Evolutionary conservation across 768 basidiomycete genomes (phyloP).

Genomic region (Phaffia australis): DNA sequence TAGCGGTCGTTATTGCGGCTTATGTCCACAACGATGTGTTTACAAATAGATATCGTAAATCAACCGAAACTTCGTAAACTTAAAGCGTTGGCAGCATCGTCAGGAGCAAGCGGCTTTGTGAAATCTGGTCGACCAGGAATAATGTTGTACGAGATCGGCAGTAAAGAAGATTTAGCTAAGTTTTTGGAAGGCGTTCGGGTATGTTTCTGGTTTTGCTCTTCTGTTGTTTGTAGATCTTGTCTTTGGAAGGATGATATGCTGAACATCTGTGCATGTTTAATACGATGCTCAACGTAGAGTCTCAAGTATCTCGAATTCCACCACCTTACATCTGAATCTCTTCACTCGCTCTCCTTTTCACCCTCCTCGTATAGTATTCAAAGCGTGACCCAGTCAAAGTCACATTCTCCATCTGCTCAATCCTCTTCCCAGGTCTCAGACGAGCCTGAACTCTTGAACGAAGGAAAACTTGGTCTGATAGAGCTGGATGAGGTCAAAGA

Average conservation of each 20-base stretch:
- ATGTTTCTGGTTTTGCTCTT: not conserved
- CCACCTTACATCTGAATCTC: conserved; percentile 6
- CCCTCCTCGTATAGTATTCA: too few species aligned
- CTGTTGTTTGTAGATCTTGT: not conserved
- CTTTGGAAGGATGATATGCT: not conserved
- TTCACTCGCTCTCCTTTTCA: not conserved
- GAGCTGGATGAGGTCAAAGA: conserved; percentile 21
- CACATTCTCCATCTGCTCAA: not conserved
- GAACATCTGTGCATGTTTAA: not conserved
- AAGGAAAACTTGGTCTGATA: conserved; percentile 4
- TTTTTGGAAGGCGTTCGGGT: conserved; percentile 17
- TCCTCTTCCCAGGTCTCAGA: too few species aligned
- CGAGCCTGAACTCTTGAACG: not conserved
- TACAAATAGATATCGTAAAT: conserved; percentile 10
- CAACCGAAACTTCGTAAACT: conserved; percentile 19
- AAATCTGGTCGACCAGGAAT: conserved; percentile 16
- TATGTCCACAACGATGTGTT: not conserved
- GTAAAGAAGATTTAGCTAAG: not conserved
- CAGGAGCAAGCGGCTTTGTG: conserved; percentile 1
- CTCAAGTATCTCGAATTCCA: conserved; percentile 25
- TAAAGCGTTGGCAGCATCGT: conserved; percentile 7
- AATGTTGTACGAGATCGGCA: conserved; percentile 16
- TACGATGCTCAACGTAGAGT: not conserved
- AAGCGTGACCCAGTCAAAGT: not conserved
- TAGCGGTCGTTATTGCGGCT: not conserved